Base-by-base conservation (phyloP, 2,329 filamentous ascomycete species). In the Diaporthe caulivora region DNA sequence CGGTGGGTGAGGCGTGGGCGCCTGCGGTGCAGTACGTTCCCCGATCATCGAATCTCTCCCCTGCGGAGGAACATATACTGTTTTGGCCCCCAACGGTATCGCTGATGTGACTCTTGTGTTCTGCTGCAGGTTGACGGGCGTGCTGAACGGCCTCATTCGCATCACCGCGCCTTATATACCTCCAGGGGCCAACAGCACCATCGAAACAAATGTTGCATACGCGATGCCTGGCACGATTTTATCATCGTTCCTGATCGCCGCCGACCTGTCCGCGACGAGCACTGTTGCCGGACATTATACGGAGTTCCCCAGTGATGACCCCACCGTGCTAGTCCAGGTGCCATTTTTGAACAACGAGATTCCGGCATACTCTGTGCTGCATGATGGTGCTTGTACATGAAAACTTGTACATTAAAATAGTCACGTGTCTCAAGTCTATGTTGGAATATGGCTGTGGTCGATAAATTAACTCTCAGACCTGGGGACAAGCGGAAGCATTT, bases 241-340 rank as follows among this genome's bases (percentile, higher is more conserved):
- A 7, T 81, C 81, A 17, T 82, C 80, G 15, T 58, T 82, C 8
- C 58, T 82, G 7, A 80, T 82, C 31, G 81, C 80, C 1, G 79
- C 78, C 5, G 81, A 82, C 72, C 37, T 79, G 60, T 77, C 76
- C 54, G 74, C 76, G 18, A 74, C 68, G 11, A 82, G 81, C 72
- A 76, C 74, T 18, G 64, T 79, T 11, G 75, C 76, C 10, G 81
- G 81, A 0, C 81, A 82, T 57, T 80, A 76, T 53, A 82, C 81
- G 55, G 81, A 82, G 74, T 82, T 82, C 62, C 81, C 81, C 26
- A 79, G 80, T 67, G 76, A 81, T 58, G 80, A 81, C 74, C 77
- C 79, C 34, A 82, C 81, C 8, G 75, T 82, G 17, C 72, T 82
- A 49, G 76, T 82, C 34, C 81, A 82, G 74, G 72, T 80, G 8